Conservation (phyloP, 1,284 basidiomycete species). For the Inonotus hispidus region DNA sequence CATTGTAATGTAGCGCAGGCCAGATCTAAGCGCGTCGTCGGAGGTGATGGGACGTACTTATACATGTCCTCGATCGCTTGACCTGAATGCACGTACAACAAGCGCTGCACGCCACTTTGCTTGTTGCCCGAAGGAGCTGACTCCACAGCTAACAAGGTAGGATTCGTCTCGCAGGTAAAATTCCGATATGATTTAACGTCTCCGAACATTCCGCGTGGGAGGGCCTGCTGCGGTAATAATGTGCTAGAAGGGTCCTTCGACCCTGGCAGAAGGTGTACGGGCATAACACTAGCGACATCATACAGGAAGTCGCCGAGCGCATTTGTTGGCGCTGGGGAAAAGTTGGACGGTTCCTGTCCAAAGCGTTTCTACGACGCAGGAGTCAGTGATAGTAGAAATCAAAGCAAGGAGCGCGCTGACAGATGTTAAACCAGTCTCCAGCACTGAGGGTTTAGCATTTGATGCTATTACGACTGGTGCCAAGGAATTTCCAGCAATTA, state of each 20-base stretch:
- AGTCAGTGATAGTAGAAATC: not conserved
- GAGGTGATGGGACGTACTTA: slow-evolving; percentile 78
- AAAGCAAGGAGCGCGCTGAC: not conserved
- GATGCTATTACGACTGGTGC: slow-evolving; percentile 36
- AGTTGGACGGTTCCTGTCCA: slow-evolving; percentile 54
- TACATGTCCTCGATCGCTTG: slow-evolving; percentile 94
- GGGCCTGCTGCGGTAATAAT: slow-evolving; percentile 89
- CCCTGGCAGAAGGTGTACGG: slow-evolving; percentile 83
- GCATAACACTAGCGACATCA: slow-evolving; percentile 68
- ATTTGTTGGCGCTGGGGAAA: slow-evolving; percentile 71
- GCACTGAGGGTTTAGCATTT: slow-evolving; percentile 2
- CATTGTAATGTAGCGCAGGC: slow-evolving; percentile 81
- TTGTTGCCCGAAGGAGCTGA: slow-evolving; percentile 21
- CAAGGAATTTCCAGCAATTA: slow-evolving; percentile 86
- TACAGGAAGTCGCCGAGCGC: slow-evolving; percentile 66
- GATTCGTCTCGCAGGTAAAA: slow-evolving; percentile 85
- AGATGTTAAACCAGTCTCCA: slow-evolving; percentile 2
- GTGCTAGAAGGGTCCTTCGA: slow-evolving; percentile 82
- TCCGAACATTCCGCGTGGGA: slow-evolving; percentile 91
- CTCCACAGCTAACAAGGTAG: slow-evolving; percentile 70
- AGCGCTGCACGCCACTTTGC: slow-evolving; percentile 32
- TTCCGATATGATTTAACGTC: slow-evolving; percentile 55
- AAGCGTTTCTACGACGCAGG: slow-evolving; percentile 43
- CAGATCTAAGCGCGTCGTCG: slow-evolving; percentile 64
- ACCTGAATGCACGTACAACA: slow-evolving; percentile 80